Percentiles rank a stretch among this genome's conserved stretches.
phyloP scores from a whole-genome alignment of 441 rosid species.

The Corymbia calophylla region DNA sequence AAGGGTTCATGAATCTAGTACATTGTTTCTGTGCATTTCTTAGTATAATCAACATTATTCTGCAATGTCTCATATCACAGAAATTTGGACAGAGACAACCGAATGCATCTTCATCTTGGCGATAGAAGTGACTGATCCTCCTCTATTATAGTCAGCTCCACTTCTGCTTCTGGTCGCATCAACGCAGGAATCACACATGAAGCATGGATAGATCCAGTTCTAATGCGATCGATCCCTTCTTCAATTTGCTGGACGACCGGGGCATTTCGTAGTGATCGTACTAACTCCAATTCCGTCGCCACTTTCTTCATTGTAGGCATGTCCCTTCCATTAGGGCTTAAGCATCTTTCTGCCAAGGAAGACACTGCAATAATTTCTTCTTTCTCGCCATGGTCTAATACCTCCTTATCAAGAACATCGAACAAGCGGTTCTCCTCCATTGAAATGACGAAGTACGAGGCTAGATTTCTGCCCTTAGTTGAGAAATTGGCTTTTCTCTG shows the following conservation, averaged over 20 bases:
- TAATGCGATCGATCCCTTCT: fast-evolving
- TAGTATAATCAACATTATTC: background rate
- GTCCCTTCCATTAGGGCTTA: background rate
- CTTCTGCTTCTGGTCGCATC: background rate
- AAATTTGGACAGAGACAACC: background rate
- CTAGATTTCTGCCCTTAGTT: background rate
- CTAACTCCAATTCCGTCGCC: background rate
- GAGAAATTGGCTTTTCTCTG: background rate
- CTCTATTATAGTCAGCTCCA: background rate
- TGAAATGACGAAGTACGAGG: background rate
- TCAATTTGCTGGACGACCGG: fast-evolving
- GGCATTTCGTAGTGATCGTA: background rate
- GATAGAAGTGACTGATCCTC: background rate
- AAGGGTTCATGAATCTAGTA: background rate
- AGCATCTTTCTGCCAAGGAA: background rate
- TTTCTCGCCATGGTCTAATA: background rate
- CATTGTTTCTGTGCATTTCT: background rate
- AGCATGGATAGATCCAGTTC: background rate
- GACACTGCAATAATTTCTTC: background rate
- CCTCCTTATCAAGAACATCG: background rate
- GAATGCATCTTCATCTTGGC: background rate
- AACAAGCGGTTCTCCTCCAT: background rate
- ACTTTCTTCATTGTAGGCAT: background rate
- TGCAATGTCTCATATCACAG: background rate
- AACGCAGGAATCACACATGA: fast-evolving